phyloP scores from a whole-genome alignment of 768 basidiomycete genomes.

The Lentinula edodes region DNA sequence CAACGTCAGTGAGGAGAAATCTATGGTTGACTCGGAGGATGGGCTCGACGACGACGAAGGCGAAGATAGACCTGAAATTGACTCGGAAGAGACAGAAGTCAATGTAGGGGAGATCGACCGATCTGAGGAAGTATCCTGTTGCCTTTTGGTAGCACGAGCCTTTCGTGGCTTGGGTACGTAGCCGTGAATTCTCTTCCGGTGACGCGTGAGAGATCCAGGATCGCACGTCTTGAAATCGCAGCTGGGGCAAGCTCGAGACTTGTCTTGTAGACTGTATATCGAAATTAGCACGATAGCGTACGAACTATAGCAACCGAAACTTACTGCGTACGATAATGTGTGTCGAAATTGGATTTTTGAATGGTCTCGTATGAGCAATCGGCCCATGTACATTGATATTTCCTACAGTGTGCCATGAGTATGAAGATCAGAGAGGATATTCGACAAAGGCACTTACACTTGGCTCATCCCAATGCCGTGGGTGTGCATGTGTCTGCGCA shows the following conservation, averaged over 20 bases:
- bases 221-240: conserved; percentile 5
- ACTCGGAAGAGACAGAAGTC: neutral
- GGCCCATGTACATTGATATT: neutral
- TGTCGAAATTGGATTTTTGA: neutral
- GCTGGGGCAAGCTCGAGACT: neutral
- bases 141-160: neutral
- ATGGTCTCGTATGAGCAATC: neutral
- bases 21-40: neutral
- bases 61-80: neutral
- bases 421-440: neutral
- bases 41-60: neutral
- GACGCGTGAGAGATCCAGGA: conserved; percentile 1
- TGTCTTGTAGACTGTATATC: neutral
- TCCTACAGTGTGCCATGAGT: neutral
- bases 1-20: neutral
- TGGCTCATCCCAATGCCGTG: neutral
- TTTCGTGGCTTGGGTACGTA: conserved; percentile 1
- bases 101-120: neutral
- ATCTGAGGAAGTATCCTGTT: neutral
- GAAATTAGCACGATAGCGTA: neutral
- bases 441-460: neutral
- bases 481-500: neutral
- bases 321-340: conserved; percentile 3
- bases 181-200: conserved; percentile 5
- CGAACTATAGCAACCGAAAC: neutral